Percentiles rank a stretch among this genome's conserved stretches.
Conservation (phyloP, 768 basidiomycete species). For the Rhodotorula taiwanensis region DNA sequence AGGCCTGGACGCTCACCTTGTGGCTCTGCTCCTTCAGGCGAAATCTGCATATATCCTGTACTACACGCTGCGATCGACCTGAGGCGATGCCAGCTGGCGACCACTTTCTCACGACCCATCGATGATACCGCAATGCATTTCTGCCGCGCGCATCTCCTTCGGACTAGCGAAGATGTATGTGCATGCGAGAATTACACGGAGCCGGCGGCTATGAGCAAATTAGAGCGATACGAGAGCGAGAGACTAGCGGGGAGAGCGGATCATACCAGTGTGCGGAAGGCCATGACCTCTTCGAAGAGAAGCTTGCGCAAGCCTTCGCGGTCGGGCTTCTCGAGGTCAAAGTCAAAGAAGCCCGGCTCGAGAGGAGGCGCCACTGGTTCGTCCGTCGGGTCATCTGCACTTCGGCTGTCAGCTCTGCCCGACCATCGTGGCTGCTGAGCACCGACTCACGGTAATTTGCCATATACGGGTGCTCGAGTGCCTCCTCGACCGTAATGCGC, state of each 20-base stretch:
- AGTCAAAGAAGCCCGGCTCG: conserved; percentile 93
- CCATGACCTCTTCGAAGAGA: conserved; percentile 88
- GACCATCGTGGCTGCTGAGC: no score
- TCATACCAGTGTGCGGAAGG: conserved; percentile 50
- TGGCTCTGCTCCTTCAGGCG: conserved; percentile 20
- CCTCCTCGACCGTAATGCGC: conserved; percentile 79
- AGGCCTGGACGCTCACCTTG: not conserved
- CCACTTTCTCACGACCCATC: no score
- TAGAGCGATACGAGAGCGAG: not conserved
- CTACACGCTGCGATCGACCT: conserved; percentile 34
- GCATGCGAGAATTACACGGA: not conserved
- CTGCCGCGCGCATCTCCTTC: not conserved
- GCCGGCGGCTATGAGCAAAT: no score
- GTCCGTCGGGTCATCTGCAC: conserved; percentile 79
- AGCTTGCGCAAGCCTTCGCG: conserved; percentile 89
- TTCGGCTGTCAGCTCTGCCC: no score
- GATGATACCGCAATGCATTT: no score
- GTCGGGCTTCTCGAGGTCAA: conserved; percentile 92
- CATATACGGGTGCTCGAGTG: conserved; percentile 60
- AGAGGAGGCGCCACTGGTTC: conserved; percentile 95
- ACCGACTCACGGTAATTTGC: not conserved
- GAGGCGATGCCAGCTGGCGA: no score
- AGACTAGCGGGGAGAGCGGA: no score
- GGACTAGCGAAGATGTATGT: not conserved
- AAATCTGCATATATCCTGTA: conserved; percentile 44